Evolutionary conservation across 768 basidiomycete species (phyloP).

Genomic region (Hericium rajendrae): DNA sequence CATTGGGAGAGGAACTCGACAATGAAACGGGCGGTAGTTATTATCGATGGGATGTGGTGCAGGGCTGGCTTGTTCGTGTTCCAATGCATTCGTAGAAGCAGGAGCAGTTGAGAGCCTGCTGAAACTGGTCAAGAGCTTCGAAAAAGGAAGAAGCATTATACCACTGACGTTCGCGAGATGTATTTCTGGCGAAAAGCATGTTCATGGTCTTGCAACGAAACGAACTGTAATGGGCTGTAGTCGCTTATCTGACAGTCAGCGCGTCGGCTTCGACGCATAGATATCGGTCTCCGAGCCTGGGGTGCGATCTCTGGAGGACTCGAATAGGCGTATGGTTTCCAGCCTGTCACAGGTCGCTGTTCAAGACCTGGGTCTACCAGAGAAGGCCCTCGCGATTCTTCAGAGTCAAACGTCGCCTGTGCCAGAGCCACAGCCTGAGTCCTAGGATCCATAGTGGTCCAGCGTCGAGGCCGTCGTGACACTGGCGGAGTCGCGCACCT

Average conservation of each 20-base stretch:
- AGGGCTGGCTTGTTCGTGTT: too few species aligned
- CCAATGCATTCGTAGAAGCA: neutral
- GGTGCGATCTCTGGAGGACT: neutral
- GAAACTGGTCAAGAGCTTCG: neutral
- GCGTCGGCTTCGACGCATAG: too few species aligned
- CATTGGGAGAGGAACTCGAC: neutral
- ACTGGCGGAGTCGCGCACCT: neutral
- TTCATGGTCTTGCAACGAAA: neutral
- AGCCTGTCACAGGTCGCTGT: neutral
- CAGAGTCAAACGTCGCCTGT: too few species aligned
- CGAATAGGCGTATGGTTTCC: neutral
- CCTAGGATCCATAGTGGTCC: neutral
- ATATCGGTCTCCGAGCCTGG: too few species aligned
- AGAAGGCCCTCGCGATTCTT: too few species aligned
- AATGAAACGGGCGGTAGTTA: neutral
- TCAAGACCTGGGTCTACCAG: neutral
- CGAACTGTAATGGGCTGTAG: neutral
- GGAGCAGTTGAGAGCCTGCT: neutral
- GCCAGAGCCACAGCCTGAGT: neutral
- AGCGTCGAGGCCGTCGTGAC: neutral
- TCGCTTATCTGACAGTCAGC: neutral
- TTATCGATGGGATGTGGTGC: too few species aligned
- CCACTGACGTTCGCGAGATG: neutral
- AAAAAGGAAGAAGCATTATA: neutral
- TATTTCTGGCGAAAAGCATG: neutral